phyloP scores from a whole-genome alignment of 1,284 basidiomycete species.

The Fomitopsis schrenkii region DNA sequence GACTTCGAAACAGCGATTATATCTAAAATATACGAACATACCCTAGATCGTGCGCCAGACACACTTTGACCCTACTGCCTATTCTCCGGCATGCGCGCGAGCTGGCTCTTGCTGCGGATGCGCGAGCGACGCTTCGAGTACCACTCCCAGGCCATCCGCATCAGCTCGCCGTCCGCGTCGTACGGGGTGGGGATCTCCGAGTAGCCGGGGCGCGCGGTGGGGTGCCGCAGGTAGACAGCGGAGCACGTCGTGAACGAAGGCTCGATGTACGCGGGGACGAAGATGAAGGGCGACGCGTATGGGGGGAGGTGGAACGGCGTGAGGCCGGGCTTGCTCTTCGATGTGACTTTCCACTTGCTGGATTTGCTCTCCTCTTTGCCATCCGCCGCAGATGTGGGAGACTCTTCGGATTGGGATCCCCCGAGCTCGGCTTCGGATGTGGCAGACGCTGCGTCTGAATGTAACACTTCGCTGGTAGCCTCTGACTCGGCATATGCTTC shows the following conservation, averaged over 20 bases:
- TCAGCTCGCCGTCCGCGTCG: conserved; percentile 87
- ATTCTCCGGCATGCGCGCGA: conserved; percentile 70
- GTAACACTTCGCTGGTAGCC: background rate
- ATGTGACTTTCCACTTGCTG: background rate
- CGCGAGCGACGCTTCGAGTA: conserved; percentile 73
- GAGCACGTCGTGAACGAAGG: conserved; percentile 91
- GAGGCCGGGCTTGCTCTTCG: conserved; percentile 21
- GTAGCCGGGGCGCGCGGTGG: conserved; percentile 89
- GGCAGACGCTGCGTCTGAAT: background rate
- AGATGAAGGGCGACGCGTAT: conserved; percentile 89
- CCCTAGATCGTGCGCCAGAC: background rate
- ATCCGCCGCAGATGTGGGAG: conserved; percentile 1
- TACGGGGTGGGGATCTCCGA: conserved; percentile 93
- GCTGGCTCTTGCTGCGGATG: conserved; percentile 63
- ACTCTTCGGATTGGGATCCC: conserved; percentile 7
- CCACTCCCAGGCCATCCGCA: conserved; percentile 91
- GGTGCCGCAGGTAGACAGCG: conserved; percentile 91
- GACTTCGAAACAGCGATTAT: background rate
- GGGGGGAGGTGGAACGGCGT: conserved; percentile 87
- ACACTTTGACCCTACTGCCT: conserved; percentile 19
- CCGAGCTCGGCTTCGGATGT: background rate
- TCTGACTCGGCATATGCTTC: conserved; percentile 5
- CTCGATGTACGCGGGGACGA: conserved; percentile 95
- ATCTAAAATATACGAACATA: background rate
- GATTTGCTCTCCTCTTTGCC: background rate